These are phyloP conservation scores for Triticum timopheevii DNA, from an alignment of 176 grass and related monocot species.

Conservation along the genomic window DNA sequence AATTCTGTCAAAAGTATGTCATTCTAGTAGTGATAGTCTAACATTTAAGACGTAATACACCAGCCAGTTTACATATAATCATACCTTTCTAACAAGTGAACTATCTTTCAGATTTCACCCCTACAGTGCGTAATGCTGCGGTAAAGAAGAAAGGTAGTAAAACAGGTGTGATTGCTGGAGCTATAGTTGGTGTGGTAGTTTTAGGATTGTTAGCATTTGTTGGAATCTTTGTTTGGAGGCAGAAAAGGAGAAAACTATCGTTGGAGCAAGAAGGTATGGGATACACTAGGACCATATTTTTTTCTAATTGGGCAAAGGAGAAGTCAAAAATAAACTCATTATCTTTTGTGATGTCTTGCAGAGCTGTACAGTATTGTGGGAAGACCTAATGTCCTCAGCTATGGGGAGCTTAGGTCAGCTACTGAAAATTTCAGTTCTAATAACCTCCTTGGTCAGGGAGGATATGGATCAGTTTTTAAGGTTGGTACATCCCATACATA, in stretches of 20 bases:
- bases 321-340: background rate
- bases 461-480: conserved; percentile 87
- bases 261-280: conserved; percentile 48
- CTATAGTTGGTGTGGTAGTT: conserved; percentile 43
- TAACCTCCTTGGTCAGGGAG: conserved; percentile 83
- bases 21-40: background rate
- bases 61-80: background rate
- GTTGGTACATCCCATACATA: conserved; percentile 31
- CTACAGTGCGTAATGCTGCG: conserved; percentile 48
- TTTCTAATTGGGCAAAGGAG: background rate
- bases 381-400: conserved; percentile 61
- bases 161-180: conserved; percentile 49
- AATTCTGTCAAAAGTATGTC: background rate
- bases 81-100: conserved; percentile 31
- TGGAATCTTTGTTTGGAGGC: conserved; percentile 50
- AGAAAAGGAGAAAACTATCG: conserved; percentile 51
- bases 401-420: conserved; percentile 64
- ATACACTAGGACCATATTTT: conserved; percentile 4
- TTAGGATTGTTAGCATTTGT: conserved; percentile 41
- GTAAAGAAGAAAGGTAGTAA: conserved; percentile 32
- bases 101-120: conserved; percentile 57
- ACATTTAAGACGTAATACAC: background rate
- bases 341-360: conserved; percentile 40
- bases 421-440: conserved; percentile 62
- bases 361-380: conserved; percentile 53